Evolutionary conservation across 73 alveolate genomes (phyloP).

Genomic region (Paramecium tetraurelia): DNA sequence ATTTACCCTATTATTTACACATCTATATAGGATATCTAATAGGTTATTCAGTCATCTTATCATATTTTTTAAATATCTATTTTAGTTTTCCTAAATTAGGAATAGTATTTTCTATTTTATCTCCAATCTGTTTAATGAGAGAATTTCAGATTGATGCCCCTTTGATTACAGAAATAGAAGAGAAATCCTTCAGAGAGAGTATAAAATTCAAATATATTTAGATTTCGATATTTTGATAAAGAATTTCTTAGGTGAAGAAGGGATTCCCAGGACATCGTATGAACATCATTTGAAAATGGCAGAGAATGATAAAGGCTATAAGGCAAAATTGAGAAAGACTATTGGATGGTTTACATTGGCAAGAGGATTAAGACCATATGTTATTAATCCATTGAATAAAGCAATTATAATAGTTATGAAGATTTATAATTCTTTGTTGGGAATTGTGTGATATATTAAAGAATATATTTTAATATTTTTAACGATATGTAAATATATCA

Average conservation of each 20-base stretch:
- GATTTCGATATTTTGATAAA: neutral
- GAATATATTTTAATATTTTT: neutral
- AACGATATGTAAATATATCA: neutral
- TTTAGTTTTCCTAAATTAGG: constrained; percentile 31
- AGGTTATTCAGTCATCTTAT: constrained; percentile 24
- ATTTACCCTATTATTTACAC: constrained; percentile 19
- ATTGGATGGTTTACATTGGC: constrained; percentile 45
- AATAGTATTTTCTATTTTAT: neutral
- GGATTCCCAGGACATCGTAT: neutral
- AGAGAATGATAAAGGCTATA: neutral
- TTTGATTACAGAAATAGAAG: neutral
- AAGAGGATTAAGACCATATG: constrained; percentile 23
- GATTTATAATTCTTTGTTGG: neutral
- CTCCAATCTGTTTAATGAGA: neutral
- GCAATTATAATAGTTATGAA: neutral
- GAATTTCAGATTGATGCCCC: constrained; percentile 30
- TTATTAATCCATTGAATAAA: constrained; percentile 1
- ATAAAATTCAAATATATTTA: neutral
- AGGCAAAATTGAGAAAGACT: neutral
- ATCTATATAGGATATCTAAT: neutral
- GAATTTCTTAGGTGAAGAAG: constrained; percentile 5
- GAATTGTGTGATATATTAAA: neutral
- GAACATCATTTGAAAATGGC: constrained; percentile 10
- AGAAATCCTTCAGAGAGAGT: neutral
- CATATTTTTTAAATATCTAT: neutral